Evolutionary conservation across 129 eudicot genomes (phyloP).

Genomic region (Heracleum sosnowskyi): DNA sequence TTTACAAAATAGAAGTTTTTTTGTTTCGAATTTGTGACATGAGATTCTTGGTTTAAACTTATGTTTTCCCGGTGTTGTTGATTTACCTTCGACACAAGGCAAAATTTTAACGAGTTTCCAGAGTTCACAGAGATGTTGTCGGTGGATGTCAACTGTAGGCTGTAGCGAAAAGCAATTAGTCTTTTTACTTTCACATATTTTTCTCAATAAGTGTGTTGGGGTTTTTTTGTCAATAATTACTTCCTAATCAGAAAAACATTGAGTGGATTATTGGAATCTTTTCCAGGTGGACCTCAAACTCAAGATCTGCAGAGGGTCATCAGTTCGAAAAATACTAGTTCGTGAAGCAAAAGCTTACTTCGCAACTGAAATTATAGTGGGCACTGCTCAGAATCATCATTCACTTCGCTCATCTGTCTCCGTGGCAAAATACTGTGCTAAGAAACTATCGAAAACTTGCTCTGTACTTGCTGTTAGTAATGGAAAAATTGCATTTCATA

Average conservation of each 20-base stretch:
- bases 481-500: slow-evolving; percentile 52
- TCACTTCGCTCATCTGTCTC: slow-evolving; percentile 48
- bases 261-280: background rate
- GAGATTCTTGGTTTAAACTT: background rate
- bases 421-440: slow-evolving; percentile 78
- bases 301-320: slow-evolving; percentile 69
- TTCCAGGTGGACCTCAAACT: slow-evolving; percentile 75
- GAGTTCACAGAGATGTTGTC: slow-evolving; percentile 10
- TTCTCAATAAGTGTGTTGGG: background rate
- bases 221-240: background rate
- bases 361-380: slow-evolving; percentile 45
- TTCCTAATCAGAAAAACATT: background rate
- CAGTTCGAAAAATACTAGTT: slow-evolving; percentile 47
- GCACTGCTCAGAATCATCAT: slow-evolving; percentile 39
- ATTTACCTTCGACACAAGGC: background rate
- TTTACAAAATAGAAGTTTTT: too few species aligned
- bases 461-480: slow-evolving; percentile 59
- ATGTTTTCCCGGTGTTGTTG: background rate
- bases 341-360: slow-evolving; percentile 53
- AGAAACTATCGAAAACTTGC: slow-evolving; percentile 37
- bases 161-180: background rate
- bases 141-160: background rate
- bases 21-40: background rate
- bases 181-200: slow-evolving; percentile 1
- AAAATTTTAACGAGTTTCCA: background rate